Evolutionary conservation across 176 grass and related monocot species (phyloP), one percentile per base, ranked within the genome.

Genomic region (Melocanna baccifera): DNA sequence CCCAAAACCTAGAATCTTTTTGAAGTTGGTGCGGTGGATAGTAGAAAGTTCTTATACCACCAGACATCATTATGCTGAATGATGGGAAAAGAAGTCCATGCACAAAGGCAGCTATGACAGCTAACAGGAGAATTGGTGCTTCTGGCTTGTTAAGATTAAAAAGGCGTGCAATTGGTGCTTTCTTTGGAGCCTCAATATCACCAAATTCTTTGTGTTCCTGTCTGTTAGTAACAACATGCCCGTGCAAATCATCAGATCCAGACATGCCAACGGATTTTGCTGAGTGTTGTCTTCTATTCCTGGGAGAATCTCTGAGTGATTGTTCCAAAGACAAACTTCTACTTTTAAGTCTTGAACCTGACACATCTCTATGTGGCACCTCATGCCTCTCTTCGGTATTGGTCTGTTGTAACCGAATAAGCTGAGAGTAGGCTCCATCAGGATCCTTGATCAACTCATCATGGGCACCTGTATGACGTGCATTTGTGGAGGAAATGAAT

Each of bases 131-230:
- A 79, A 95, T 14, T 1, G 82, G 87, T 73, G 89, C 62, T 76
- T 98, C 95, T 64, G 92, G 91, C 77, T 93, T 98, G 63, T 98
- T 98, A 25, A 98, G 75, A 58, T 39, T 87, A 63, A 88, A 77
- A 63, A 93, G 69, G 12, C 91, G 63, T 20, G 28, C 19, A 11
- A 93, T 68, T 47, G 92, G 72, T 39, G 82, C 76, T 75, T 91
- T 87, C 12, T 82, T 82, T 26, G 71, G 62, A 85, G 62, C 55
- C 29, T 91, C 72, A 12, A 23, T 57, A 26, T 62, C 46, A 71
- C 39, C 34, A 29, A 34, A 30, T 83, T 75, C 84, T 30, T 87
- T 50, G 0, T 80, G 22, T 34, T 81, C 30, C 1, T 73, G 19
- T 55, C 11, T 30, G 25, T 84, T 82, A 48, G 52, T 40, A 73